Percentiles rank a stretch among this genome's conserved stretches.
Evolutionary conservation across 805 yeast genomes (phyloP).

Genomic region (Torulaspora maleeae): DNA sequence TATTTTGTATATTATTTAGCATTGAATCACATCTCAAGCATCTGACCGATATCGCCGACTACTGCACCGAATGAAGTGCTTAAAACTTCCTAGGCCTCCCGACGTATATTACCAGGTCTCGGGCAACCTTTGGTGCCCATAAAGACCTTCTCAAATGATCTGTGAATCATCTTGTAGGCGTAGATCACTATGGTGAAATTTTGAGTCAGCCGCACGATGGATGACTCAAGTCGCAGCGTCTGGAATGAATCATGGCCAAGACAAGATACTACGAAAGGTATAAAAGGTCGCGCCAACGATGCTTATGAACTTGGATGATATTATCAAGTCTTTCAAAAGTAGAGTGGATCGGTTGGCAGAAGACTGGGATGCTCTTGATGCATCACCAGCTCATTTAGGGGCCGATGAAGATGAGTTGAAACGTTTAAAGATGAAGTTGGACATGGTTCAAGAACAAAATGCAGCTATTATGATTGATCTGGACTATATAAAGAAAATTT

Average conservation of each 20-base stretch:
- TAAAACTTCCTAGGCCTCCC: no score
- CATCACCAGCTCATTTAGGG: conserved; percentile 4
- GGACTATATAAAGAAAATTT: conserved; percentile 14
- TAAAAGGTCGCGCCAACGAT: not conserved
- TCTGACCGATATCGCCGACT: not conserved
- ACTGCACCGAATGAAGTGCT: not conserved
- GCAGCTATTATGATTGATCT: conserved; percentile 20
- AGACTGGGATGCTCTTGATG: conserved; percentile 15
- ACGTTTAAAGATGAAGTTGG: conserved; percentile 16
- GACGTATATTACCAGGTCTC: no score
- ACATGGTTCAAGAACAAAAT: conserved; percentile 21
- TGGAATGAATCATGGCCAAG: not conserved
- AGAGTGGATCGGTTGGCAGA: conserved; percentile 16
- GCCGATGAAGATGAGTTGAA: conserved; percentile 12
- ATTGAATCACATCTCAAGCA: conserved; percentile 9
- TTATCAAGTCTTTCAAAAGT: conserved; percentile 11
- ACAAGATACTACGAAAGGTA: not conserved
- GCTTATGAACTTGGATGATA: conserved; percentile 14
- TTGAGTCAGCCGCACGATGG: conserved; percentile 5
- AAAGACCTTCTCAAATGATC: no score
- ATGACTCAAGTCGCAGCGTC: conserved; percentile 4
- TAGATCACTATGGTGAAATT: not conserved
- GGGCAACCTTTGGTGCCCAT: no score
- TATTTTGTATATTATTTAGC: conserved; percentile 7
- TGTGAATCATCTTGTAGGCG: not conserved